These are phyloP conservation scores for Nyctanthes arbortristis DNA, from an alignment of 257 asterid genomes.

Conservation along the genomic window DNA sequence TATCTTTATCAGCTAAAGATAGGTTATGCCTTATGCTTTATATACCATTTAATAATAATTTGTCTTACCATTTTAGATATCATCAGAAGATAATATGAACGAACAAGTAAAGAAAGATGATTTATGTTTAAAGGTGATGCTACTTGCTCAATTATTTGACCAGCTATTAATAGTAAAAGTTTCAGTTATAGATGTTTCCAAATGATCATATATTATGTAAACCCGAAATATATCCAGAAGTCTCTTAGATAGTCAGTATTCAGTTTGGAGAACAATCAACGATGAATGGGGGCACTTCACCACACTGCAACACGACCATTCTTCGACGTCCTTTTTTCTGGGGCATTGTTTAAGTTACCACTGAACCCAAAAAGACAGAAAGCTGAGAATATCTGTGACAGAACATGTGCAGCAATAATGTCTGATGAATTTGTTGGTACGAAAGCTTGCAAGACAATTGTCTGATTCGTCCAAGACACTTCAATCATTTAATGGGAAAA, in stretches of 20 bases:
- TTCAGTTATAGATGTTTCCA: slow-evolving; percentile 1
- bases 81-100: slow-evolving; percentile 6
- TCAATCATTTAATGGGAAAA: slow-evolving; percentile 14
- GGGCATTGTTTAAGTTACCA: no score
- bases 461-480: background rate
- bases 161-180: background rate
- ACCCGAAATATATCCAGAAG: background rate
- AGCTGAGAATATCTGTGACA: background rate
- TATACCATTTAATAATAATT: slow-evolving; percentile 6
- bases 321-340: background rate
- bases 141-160: background rate
- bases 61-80: background rate
- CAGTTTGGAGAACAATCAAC: no score
- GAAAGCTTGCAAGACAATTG: background rate
- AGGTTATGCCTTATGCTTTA: slow-evolving; percentile 42
- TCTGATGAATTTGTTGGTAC: slow-evolving; percentile 1
- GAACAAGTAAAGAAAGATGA: background rate
- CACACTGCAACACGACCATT: background rate
- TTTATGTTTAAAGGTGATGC: background rate
- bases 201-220: slow-evolving; percentile 3
- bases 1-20: slow-evolving; percentile 57
- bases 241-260: background rate
- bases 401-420: slow-evolving; percentile 1
- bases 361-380: background rate
- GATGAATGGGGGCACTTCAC: background rate